Evolutionary conservation across 129 eudicot species (phyloP), one percentile per base, ranked within the genome.

Genomic region (Pittosporum tobira): DNA sequence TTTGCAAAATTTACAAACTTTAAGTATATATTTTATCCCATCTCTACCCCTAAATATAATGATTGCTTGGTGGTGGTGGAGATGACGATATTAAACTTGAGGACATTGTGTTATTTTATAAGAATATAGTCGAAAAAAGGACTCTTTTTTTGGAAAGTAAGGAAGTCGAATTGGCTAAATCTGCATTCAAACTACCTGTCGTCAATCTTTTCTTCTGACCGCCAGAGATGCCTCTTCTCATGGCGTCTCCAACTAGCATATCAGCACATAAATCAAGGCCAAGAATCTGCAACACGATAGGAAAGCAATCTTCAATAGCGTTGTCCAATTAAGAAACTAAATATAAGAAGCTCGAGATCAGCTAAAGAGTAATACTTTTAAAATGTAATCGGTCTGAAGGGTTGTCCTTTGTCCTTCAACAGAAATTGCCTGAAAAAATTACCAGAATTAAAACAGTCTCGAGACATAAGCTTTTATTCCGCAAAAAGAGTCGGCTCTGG

Each of bases 161-260:
- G 30, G 14, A 2, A 23, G 10, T 1, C n/a, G 23, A 9, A 34
- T 34, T 34, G 10, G 40, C 40, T 6, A 34, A 34, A 34, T 9
- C 2, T 34, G 28, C 14, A 20, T 46, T 45, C 13, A 43, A 54
- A 22, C 20, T 72, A 88, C 96, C 96, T 75, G 89, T 76, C 25
- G 94, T 88, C 67, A 88, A 70, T 73, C 96, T 77, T 71, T 88
- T 88, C 77, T 88, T 88, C 51, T 88, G 91, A 57, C 96, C 96
- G 45, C 96, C 96, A 50, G 96, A 88, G 46, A 88, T 79, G 36
- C 96, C 94, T 71, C 94, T 71, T 56, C 79, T 84, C 94, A 88
- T 84, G 52, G 79, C 90, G 72, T 88, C 96, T 69, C 94, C 96
- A 68, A 71, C 67, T 61, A 84, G n/a, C 27, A 79, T 75, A 61